phyloP scores from a whole-genome alignment of 2,329 filamentous ascomycete genomes.

The Colletotrichum cuscutae region DNA sequence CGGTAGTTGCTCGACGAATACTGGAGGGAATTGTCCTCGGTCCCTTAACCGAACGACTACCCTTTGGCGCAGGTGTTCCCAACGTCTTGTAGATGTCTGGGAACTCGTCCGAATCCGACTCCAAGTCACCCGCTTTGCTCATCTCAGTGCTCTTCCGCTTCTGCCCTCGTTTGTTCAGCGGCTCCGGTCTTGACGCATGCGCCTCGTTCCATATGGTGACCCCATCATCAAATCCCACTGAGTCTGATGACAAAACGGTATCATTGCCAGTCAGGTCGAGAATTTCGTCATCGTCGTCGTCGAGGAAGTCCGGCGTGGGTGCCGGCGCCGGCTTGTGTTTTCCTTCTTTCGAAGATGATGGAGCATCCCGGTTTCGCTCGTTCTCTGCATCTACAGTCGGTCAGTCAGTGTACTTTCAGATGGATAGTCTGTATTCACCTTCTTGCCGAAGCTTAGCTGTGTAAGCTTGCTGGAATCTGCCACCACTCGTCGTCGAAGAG shows the following conservation, averaged over 20 bases:
- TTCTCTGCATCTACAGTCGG: conserved; percentile 16
- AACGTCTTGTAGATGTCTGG: conserved; percentile 64
- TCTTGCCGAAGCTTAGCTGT: conserved; percentile 35
- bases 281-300: conserved; percentile 40
- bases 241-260: conserved; percentile 46
- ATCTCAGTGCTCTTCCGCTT: conserved; percentile 65
- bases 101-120: conserved; percentile 56
- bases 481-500: conserved; percentile 42
- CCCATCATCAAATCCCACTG: conserved; percentile 48
- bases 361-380: neutral
- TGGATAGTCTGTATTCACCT: conserved; percentile 3
- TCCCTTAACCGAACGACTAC: conserved; percentile 41
- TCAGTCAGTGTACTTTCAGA: neutral
- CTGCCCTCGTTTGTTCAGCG: conserved; percentile 51
- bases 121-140: conserved; percentile 44
- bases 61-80: conserved; percentile 49
- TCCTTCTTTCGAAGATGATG: conserved; percentile 11
- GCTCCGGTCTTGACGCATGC: conserved; percentile 50
- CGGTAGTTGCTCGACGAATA: conserved; percentile 15
- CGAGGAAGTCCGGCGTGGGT: conserved; percentile 26
- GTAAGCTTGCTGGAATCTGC: conserved; percentile 37
- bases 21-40: conserved; percentile 19
- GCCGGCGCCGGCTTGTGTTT: conserved; percentile 9
- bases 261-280: conserved; percentile 53
- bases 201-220: conserved; percentile 56